Evolutionary conservation across 139 green algal species (phyloP), one percentile per base, ranked within the genome.

Genomic region (Chlorella sp.): DNA sequence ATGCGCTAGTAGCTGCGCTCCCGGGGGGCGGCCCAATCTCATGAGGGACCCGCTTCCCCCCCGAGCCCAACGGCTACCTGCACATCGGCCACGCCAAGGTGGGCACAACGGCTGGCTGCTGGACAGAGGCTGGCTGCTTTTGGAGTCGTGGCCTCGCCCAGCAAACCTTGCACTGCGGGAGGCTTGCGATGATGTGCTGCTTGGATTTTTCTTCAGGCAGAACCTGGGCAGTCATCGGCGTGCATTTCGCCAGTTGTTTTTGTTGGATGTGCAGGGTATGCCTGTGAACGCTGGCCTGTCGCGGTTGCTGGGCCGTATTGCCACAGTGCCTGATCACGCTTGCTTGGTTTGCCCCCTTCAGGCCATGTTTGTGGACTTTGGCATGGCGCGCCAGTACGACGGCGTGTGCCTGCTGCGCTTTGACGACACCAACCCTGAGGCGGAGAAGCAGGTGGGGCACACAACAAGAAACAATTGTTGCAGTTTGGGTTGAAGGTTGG

Each of bases 361-460:
- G 93, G 97, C 97, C 72, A 98, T 98, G 96, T 97, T 98, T 91
- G 93, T 99, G 7, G 95, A 98, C 91, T 99, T 99, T 94, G 98
- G 97, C 57, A 94, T 98, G 88, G 97, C 98, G 5, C 87, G 84
- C 76, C 89, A 96, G 81, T 92, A 95, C 71, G 93, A 86, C 63
- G 97, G 97, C 38, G 51, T 88, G 36, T 99, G 98, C 94, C 97
- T 96, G 90, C 91, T 99, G 80, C 91, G 97, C 57, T 99, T 94
- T 86, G 97, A 99, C 81, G 96, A 99, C 92, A 99, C 98, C 75
- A 99, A 99, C 93, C 98, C 98, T 0, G 94, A 97, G 82, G 97
- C 97, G 13, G 98, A 99, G 91, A 99, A 99, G 91, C 89, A 95
- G 88, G 78, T 83, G 78, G 0, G 51, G 36, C 9, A 51, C 7